These are phyloP conservation scores for Epipyxis sp. DNA, from an alignment of 108 stramenopile genomes.

Conservation along the genomic window DNA sequence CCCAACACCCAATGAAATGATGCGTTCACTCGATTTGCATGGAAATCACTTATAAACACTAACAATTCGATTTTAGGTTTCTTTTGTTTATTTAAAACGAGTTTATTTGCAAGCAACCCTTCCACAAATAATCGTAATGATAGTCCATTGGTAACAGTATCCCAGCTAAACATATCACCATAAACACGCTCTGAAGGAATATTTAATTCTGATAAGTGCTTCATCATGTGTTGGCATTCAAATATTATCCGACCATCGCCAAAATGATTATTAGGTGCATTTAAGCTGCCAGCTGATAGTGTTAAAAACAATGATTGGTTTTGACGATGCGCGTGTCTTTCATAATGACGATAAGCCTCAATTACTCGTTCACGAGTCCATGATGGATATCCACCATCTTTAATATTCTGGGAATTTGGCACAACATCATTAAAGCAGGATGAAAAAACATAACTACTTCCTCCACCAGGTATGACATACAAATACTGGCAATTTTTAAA, in stretches of 20 bases:
- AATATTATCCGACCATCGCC: not conserved
- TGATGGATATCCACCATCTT: slow-evolving; percentile 15
- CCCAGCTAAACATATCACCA: slow-evolving; percentile 22
- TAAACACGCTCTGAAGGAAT: not conserved
- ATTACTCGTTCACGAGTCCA: slow-evolving; percentile 9
- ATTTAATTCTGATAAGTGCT: not conserved
- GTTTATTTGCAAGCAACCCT: not conserved
- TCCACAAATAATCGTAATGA: slow-evolving; percentile 20
- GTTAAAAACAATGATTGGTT: slow-evolving; percentile 6
- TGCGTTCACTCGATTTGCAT: not conserved
- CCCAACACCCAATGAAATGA: slow-evolving; percentile 15
- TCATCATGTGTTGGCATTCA: slow-evolving; percentile 19
- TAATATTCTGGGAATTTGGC: not conserved
- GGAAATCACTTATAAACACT: slow-evolving; percentile 30
- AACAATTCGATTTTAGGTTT: not conserved
- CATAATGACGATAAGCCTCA: not conserved
- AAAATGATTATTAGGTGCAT: slow-evolving; percentile 8
- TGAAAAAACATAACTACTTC: not conserved
- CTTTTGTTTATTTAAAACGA: not conserved
- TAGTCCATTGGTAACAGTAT: slow-evolving; percentile 30
- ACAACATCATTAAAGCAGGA: not conserved
- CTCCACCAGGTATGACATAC: slow-evolving; percentile 29
- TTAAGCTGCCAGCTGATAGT: slow-evolving; percentile 23
- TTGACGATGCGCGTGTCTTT: not conserved
- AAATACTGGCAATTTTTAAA: too few species aligned